Percentiles rank a stretch among this genome's conserved stretches.
Evolutionary conservation across 768 basidiomycete genomes (phyloP).

Genomic region (Tricholoma furcatifolium): DNA sequence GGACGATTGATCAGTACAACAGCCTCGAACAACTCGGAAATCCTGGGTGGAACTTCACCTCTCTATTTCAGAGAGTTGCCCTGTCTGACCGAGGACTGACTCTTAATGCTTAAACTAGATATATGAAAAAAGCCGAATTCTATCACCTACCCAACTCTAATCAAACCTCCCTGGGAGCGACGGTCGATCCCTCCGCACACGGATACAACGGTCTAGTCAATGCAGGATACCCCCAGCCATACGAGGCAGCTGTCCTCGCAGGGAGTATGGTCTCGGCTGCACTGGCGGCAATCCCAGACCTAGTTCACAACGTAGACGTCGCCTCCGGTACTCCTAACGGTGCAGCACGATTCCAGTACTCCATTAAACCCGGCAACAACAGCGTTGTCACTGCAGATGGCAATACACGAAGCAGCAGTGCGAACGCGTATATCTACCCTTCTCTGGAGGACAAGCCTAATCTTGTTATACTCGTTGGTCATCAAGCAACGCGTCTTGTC

Average conservation of each 20-base stretch:
- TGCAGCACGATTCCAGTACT: slow-evolving; percentile 14
- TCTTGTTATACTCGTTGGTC: slow-evolving; percentile 11
- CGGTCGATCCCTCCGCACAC: slow-evolving; percentile 8
- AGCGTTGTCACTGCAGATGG: slow-evolving; percentile 9
- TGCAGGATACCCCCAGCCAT: slow-evolving; percentile 17
- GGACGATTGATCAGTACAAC: slow-evolving; percentile 18
- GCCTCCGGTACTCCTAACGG: slow-evolving; percentile 16
- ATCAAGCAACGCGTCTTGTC: slow-evolving; percentile 12
- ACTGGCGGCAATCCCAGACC: slow-evolving; percentile 4
- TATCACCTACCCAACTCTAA: slow-evolving; percentile 13
- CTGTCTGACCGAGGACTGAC: too few relatives aligned
- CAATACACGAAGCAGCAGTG: slow-evolving; percentile 14
- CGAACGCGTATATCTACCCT: slow-evolving; percentile 15
- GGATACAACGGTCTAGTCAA: slow-evolving; percentile 12
- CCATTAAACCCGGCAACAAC: slow-evolving; percentile 15
- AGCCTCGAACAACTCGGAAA: slow-evolving; percentile 18
- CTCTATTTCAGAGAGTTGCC: slow-evolving; percentile 1
- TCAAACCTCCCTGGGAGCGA: slow-evolving; percentile 10
- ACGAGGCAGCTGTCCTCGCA: slow-evolving; percentile 8
- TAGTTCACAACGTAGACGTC: slow-evolving; percentile 9
- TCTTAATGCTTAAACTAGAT: not conserved
- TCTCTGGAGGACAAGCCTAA: slow-evolving; percentile 9
- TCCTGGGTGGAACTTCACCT: slow-evolving; percentile 19
- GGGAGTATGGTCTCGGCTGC: not conserved
- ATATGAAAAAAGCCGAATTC: slow-evolving; percentile 13